These are phyloP conservation scores for Xerocomellus amylosporus DNA, from an alignment of 768 basidiomycete genomes.

Conservation along the genomic window DNA sequence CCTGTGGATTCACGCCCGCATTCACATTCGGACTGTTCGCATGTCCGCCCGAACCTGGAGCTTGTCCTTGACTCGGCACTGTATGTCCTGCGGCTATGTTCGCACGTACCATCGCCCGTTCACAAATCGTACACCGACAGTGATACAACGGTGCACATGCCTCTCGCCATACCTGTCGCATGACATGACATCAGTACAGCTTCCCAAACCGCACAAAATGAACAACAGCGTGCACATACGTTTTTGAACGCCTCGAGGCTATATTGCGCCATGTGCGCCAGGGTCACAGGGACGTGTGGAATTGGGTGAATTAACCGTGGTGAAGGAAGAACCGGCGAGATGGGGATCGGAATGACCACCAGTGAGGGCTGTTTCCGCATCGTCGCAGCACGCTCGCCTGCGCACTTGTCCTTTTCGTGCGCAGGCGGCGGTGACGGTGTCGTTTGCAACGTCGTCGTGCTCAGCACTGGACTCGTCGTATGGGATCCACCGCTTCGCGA, in stretches of 20 bases:
- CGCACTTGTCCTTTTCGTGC: constrained; percentile 36
- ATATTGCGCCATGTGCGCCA: constrained; percentile 52
- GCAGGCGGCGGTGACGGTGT: constrained; percentile 71
- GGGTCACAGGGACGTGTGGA: constrained; percentile 62
- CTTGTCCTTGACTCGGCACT: constrained; percentile 29
- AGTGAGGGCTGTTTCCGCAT: constrained; percentile 24
- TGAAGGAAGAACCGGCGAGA: constrained; percentile 60
- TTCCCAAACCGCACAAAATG: not conserved
- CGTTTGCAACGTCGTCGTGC: constrained; percentile 72
- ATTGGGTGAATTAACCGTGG: constrained; percentile 63
- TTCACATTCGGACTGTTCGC: not conserved
- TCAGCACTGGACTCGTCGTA: constrained; percentile 68
- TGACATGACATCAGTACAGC: constrained; percentile 1
- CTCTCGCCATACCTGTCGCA: constrained; percentile 64
- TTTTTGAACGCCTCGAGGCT: constrained; percentile 55
- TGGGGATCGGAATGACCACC: constrained; percentile 38
- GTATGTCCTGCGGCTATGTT: constrained; percentile 43
- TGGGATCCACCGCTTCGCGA: constrained; percentile 54
- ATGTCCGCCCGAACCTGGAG: constrained; percentile 6
- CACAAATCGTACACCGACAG: constrained; percentile 71
- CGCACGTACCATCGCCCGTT: constrained; percentile 57
- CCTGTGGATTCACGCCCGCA: constrained; percentile 5
- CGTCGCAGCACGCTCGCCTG: constrained; percentile 13
- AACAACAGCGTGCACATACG: constrained; percentile 38
- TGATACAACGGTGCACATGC: constrained; percentile 70